Conservation (phyloP, 345 rosid species). For the Populus deltoides region DNA sequence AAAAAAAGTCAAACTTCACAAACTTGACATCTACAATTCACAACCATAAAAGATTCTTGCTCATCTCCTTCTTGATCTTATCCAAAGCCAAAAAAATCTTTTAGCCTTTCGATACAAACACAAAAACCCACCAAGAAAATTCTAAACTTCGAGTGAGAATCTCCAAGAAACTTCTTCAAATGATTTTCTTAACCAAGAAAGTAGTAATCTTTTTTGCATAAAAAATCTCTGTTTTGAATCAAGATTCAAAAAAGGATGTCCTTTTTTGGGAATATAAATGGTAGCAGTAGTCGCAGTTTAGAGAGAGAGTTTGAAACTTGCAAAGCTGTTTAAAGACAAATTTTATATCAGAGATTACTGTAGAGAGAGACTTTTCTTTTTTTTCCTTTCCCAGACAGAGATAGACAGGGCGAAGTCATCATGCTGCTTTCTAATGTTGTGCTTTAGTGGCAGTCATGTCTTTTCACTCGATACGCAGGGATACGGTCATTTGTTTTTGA, state of each 20-base stretch:
- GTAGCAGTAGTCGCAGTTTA: neutral
- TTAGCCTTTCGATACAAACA: conserved; percentile 22
- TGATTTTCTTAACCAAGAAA: conserved; percentile 16
- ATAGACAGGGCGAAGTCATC: neutral
- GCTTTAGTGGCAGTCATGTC: neutral
- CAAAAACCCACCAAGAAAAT: conserved; percentile 38
- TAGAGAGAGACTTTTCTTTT: conserved; percentile 16
- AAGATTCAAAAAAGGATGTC: neutral
- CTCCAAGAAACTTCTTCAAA: conserved; percentile 19
- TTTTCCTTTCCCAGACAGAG: neutral
- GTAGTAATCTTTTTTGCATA: neutral
- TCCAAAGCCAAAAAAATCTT: conserved; percentile 7
- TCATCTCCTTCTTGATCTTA: conserved; percentile 31
- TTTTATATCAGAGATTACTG: conserved; percentile 16
- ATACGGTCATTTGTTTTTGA: too few species aligned
- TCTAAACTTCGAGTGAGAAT: conserved; percentile 27
- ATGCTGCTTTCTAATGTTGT: neutral
- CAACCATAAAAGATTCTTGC: conserved; percentile 4
- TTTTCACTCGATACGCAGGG: neutral
- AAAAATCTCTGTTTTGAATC: conserved; percentile 6
- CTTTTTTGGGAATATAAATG: conserved; percentile 13
- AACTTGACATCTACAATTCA: conserved; percentile 12
- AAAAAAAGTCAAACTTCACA: conserved; percentile 25
- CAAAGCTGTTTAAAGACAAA: conserved; percentile 28
- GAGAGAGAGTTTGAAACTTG: conserved; percentile 23